Base-by-base conservation (phyloP, 2,329 filamentous ascomycete species). In the Neofusicoccum ribis region DNA sequence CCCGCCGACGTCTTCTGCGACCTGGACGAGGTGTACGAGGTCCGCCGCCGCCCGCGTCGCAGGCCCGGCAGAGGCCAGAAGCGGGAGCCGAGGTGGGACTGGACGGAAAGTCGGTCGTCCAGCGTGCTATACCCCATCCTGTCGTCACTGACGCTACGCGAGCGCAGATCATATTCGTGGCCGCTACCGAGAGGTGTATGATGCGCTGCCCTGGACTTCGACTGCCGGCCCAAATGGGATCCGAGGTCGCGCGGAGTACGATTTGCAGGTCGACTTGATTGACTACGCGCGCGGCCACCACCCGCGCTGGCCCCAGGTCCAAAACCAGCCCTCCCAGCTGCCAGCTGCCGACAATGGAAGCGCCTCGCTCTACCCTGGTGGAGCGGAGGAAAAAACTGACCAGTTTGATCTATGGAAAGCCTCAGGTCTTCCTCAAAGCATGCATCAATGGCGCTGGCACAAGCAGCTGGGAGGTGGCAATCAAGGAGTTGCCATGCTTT, bases 1-100 rank as follows among this genome's bases (percentile, higher is more conserved):
- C 27, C 61, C 5, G 27, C 46, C 23, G 49, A 64, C n/a, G 49
- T 64, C 8, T 64, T 54, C 17, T 64, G 49, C 41, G 49, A 47
- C 17, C 15, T 39, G 14, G 61, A 64, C 11, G 61, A 64, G 41
- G 27, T 47, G 11, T 46, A 64, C 17, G 54, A 64, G n/a, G 50
- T 9, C 41, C 14, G 61, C 15, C 49, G 50, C 5, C 27, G 37
- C 37, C n/a, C 8, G 52, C 52, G 56, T 31, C 27, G 27, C 27
- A 31, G 27, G 27, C 27, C 2, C 31, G 15, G 50, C 3, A 12
- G 1, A 15, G 15, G 50, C 17, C 17, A 27, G 11, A 15, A 12
- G 56, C 17, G 15, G 12, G 17, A 60, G 15, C 23, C 47, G 47
- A 14, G 46, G 9, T 41, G 27, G 27, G 41, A 60, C 34, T 34